phyloP scores from a whole-genome alignment of 106 monocot species.

The Posidonia australis region DNA sequence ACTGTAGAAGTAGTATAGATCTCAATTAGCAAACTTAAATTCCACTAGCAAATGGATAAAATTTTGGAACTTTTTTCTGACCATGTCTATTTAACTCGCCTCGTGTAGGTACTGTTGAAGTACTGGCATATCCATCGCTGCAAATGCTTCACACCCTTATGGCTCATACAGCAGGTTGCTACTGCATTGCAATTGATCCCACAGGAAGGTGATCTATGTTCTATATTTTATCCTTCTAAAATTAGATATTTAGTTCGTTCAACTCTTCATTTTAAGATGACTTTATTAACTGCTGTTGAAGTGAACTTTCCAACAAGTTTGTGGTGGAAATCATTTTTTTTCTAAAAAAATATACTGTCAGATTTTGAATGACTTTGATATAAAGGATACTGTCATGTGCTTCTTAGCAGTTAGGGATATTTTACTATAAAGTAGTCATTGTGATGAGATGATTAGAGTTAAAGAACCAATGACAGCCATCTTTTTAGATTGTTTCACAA shows the following conservation, averaged over 20 bases:
- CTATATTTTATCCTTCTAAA: neutral
- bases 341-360: too few relatives aligned
- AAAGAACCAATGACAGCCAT: too few relatives aligned
- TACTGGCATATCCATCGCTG: conserved; percentile 74
- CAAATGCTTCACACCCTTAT: conserved; percentile 60
- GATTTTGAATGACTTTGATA: too few relatives aligned
- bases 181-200: conserved; percentile 94
- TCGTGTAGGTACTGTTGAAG: conserved; percentile 73
- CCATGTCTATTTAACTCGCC: neutral
- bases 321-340: too few relatives aligned
- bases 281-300: neutral
- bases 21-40: neutral
- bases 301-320: neutral
- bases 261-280: neutral
- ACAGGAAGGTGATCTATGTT: conserved; percentile 54
- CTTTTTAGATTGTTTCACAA: neutral
- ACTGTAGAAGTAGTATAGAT: neutral
- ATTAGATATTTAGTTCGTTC: neutral
- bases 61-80: too few relatives aligned
- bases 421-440: too few relatives aligned
- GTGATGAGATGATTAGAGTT: too few relatives aligned
- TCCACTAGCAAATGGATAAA: too few relatives aligned
- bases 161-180: conserved; percentile 96
- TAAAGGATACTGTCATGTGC: too few relatives aligned
- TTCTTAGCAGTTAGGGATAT: too few relatives aligned